Evolutionary conservation across 345 rosid genomes (phyloP).

Genomic region (Eucalyptus dawsonii): DNA sequence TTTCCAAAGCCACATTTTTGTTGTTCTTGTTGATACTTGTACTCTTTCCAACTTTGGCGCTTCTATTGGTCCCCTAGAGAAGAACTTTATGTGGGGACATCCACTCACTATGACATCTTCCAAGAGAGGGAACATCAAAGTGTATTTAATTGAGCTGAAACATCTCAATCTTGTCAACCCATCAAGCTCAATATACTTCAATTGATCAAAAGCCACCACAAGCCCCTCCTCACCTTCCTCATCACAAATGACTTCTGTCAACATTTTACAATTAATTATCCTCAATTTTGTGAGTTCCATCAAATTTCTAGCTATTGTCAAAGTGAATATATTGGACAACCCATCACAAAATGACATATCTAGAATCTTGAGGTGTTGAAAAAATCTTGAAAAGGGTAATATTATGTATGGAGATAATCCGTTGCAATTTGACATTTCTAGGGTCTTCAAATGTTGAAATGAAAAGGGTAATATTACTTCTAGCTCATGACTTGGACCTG

Average conservation of each 20-base stretch:
- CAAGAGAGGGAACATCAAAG: not conserved
- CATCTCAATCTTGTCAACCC: not conserved
- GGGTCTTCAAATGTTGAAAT: not conserved
- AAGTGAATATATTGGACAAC: not conserved
- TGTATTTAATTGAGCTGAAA: not conserved
- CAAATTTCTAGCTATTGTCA: not conserved
- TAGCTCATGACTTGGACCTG: not conserved
- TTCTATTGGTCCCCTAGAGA: not conserved
- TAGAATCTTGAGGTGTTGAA: not conserved
- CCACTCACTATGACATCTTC: not conserved
- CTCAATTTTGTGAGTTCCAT: not conserved
- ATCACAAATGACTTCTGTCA: not conserved
- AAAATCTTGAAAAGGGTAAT: accelerated
- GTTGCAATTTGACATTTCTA: accelerated
- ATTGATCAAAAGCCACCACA: not conserved
- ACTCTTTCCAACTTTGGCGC: not conserved
- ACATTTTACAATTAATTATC: not conserved
- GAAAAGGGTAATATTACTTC: not conserved
- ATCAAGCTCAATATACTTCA: not conserved
- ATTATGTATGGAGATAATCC: not conserved
- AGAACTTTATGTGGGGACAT: accelerated
- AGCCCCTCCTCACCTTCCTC: not conserved
- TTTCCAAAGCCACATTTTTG: not conserved
- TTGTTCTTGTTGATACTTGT: not conserved
- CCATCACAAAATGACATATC: not conserved